Conservation (phyloP, 441 rosid species). For the Macaranga tanarius region DNA sequence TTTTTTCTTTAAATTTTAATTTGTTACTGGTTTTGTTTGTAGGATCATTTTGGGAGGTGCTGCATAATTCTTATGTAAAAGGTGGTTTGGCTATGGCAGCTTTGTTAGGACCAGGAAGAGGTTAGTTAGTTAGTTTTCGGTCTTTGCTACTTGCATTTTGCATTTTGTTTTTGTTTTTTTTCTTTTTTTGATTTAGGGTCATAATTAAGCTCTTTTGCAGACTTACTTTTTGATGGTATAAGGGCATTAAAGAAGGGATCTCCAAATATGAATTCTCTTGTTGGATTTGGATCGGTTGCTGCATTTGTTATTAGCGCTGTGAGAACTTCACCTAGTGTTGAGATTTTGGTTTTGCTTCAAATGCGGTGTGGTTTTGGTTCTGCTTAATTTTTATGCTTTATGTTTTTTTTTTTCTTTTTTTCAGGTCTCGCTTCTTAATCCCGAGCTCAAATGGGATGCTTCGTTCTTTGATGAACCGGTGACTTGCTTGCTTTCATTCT, state of each 20-base stretch:
- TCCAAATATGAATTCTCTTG: conserved; percentile 96
- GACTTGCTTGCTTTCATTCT: conserved; percentile 46
- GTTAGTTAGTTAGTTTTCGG: conserved; percentile 33
- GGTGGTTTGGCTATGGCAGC: conserved; percentile 82
- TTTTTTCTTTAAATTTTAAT: too few species aligned
- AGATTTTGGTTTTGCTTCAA: background rate
- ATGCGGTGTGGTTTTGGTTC: conserved; percentile 18
- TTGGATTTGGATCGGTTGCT: conserved; percentile 83
- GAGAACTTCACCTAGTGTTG: conserved; percentile 26
- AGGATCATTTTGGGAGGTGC: conserved; percentile 70
- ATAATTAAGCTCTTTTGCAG: conserved; percentile 39
- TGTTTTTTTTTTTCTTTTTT: conserved; percentile 18
- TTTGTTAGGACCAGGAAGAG: conserved; percentile 94
- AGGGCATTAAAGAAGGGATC: conserved; percentile 80
- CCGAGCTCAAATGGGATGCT: conserved; percentile 92
- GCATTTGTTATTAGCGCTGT: conserved; percentile 86
- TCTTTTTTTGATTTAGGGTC: too few species aligned
- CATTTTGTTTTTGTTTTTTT: too few species aligned
- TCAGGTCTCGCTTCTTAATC: conserved; percentile 78
- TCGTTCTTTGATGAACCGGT: conserved; percentile 98
- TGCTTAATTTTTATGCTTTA: conserved; percentile 24
- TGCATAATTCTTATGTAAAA: conserved; percentile 85
- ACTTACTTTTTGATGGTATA: conserved; percentile 77
- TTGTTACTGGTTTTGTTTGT: conserved; percentile 22
- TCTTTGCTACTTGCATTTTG: background rate